Percentiles rank a stretch among this genome's conserved stretches.
Conservation (phyloP, 371 early-diverging fungal genomes). For the Saksenaea vasiformis region DNA sequence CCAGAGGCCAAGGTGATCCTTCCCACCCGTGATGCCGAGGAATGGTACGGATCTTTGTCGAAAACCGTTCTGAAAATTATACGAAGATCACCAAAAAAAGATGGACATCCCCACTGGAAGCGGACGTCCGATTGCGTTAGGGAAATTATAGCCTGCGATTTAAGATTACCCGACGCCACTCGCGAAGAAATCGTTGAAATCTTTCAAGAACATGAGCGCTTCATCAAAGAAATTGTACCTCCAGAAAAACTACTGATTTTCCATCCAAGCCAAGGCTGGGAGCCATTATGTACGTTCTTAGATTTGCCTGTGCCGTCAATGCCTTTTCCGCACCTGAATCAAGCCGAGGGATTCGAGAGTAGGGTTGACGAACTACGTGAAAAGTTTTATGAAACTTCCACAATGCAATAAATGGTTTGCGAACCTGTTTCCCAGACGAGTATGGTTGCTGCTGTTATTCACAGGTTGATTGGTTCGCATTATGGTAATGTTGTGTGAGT, state of each 20-base stretch:
- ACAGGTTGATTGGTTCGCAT: no score
- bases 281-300: constrained; percentile 15
- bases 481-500: no score
- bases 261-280: constrained; percentile 15
- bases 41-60: constrained; percentile 8
- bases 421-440: no score
- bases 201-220: constrained; percentile 12
- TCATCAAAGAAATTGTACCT: constrained; percentile 14
- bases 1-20: constrained; percentile 2
- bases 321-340: constrained; percentile 13
- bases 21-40: constrained; percentile 7
- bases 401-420: no score
- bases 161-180: not conserved
- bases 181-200: not conserved
- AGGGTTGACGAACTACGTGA: not conserved
- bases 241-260: constrained; percentile 18
- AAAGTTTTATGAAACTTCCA: no score
- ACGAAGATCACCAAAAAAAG: not conserved
- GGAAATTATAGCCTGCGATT: not conserved
- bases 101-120: not conserved
- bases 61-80: constrained; percentile 1
- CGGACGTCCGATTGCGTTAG: not conserved
- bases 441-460: no score
- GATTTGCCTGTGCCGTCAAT: constrained; percentile 12
- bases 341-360: constrained; percentile 3